A percentile compares a stretch with the other conserved stretches of the same genome.
These are phyloP conservation scores for Leishmania amazonensis DNA, from an alignment of 208 protist species.

Conservation along the genomic window DNA sequence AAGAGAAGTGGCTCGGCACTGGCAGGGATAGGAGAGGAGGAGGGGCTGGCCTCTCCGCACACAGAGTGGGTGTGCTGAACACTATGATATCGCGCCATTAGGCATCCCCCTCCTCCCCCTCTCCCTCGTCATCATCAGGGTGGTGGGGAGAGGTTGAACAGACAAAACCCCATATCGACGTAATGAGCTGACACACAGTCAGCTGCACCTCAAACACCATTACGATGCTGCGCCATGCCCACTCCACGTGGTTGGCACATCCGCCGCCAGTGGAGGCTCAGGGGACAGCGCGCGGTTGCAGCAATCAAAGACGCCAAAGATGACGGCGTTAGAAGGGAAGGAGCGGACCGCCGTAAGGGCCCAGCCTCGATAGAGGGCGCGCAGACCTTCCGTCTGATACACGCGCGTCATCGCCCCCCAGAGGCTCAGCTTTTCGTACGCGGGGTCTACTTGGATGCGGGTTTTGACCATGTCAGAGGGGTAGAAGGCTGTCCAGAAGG, in stretches of 20 bases:
- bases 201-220: background rate
- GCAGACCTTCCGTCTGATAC: constrained; percentile 66
- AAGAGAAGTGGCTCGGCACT: background rate
- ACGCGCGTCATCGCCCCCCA: constrained; percentile 32
- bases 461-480: constrained; percentile 90
- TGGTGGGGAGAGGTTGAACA: background rate
- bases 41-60: background rate
- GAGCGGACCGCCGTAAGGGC: constrained; percentile 71
- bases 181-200: background rate
- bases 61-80: background rate
- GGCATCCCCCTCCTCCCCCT: background rate
- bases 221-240: background rate
- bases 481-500: constrained; percentile 87
- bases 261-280: background rate
- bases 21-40: background rate
- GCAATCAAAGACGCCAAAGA: constrained; percentile 69
- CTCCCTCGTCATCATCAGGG: background rate
- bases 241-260: background rate
- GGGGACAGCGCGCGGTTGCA: constrained; percentile 25
- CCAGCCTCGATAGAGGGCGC: constrained; percentile 78
- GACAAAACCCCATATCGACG: background rate
- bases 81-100: background rate
- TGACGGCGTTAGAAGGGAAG: constrained; percentile 84
- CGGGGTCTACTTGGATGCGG: constrained; percentile 78
- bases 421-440: constrained; percentile 32